Base-by-base conservation (phyloP, 1,139 yeast species). In the Meyerozyma guilliermondii region DNA sequence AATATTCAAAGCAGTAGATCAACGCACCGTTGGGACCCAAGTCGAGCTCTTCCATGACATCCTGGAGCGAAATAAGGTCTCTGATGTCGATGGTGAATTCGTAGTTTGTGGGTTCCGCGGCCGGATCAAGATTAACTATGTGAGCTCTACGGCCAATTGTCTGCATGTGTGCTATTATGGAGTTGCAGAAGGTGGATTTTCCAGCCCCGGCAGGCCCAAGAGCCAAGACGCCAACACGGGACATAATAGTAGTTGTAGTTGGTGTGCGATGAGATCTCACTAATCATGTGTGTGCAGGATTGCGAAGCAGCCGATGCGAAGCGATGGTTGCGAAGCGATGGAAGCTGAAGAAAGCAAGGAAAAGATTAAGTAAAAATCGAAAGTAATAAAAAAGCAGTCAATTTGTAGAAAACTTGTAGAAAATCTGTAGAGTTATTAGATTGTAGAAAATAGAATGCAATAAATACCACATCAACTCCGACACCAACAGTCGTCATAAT, bases 161-260 rank as follows among this genome's bases (percentile, higher is more conserved):
- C 62, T 88, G 95, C 83, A 94, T 87, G 60, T 92, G 87, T 2
- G 95, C 67, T 43, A 94, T 85, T 47, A 92, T 77, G 11, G 95
- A 74, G 57, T 87, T 87, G 66, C 98, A 91, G 59, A 92, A 92
- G 0, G 98, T 88, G 40, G 89, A 80, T 63, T 78, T 92, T 9
- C 98, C 98, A 11, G 86, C 98, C 30, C 98, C 98, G 0, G 98
- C 98, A 13, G 98, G 98, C 1, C 98, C 98, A 51, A 92, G 65
- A 3, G 92, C 96, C 51, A 92, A 68, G n/a, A 89, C 94, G 44
- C 98, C 98, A 2, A 89, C 96, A 65, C 96, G 74, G 3, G 97
- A 88, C 98, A 92, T 92, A 37, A 35, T 35, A 7, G 9, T 23
- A 9, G 27, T n/a, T n/a, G n/a, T n/a, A n/a, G n/a, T n/a, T n/a